Percentiles rank a stretch among this genome's conserved stretches.
phyloP scores from a whole-genome alignment of 2,329 filamentous ascomycete species.

The Neoascochyta sp. region DNA sequence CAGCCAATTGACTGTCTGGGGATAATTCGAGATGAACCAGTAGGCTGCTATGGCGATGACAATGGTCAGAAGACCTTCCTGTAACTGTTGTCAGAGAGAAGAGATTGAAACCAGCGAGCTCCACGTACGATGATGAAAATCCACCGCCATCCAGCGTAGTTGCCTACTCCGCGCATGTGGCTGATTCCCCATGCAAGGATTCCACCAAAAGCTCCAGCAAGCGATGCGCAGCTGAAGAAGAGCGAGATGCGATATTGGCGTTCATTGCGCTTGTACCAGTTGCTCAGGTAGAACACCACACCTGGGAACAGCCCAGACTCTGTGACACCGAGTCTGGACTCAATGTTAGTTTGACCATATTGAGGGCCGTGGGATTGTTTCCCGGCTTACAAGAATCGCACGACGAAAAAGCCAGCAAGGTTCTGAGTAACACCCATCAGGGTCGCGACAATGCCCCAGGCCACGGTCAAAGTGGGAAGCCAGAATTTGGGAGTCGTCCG shows the following conservation, averaged over 20 bases:
- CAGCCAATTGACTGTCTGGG: conserved; percentile 57
- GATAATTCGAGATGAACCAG: conserved; percentile 65
- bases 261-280: conserved; percentile 61
- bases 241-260: conserved; percentile 57
- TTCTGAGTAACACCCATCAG: conserved; percentile 50
- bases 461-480: conserved; percentile 48
- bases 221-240: conserved; percentile 57
- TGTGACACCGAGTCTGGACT: conserved; percentile 28
- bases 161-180: conserved; percentile 58
- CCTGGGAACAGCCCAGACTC: conserved; percentile 40
- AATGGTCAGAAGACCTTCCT: conserved; percentile 39
- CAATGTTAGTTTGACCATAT: conserved; percentile 1
- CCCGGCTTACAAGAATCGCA: conserved; percentile 45
- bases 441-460: conserved; percentile 50
- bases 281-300: conserved; percentile 55
- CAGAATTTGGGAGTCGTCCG: conserved; percentile 52
- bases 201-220: conserved; percentile 60
- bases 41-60: conserved; percentile 37
- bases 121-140: conserved; percentile 40
- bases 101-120: neutral
- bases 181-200: conserved; percentile 57
- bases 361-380: neutral
- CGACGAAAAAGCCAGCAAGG: conserved; percentile 45
- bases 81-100: neutral
- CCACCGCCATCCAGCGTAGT: conserved; percentile 40